Base-by-base conservation (phyloP, 306 rosid genomes). In the Erythrophleum fordii region DNA sequence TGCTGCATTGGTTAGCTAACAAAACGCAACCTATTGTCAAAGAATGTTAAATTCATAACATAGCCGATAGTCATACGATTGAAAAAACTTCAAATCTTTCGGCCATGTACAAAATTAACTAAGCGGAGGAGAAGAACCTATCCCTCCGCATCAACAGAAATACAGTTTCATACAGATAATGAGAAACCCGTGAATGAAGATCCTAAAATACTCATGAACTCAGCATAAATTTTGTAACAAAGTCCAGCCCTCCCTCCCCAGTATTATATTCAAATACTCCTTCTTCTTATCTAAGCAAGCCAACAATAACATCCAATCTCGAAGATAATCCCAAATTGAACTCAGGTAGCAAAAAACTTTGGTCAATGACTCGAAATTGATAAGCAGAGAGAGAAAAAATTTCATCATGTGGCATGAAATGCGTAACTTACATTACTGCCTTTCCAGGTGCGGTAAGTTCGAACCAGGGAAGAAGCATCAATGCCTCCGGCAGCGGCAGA, bases 391-490 rank as follows among this genome's bases (percentile, higher is more conserved):
- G 31, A 20, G 31, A 46, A 23, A 26, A 42, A 46, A 22, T n/a
- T 25, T 26, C 23, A 13, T 26, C 6, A 44, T 17, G 46, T 31
- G 56, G 52, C 35, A 42, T 5, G 53, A 58, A 28, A n/a, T 52
- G 69, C 9, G 55, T 12, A 49, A 69, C 87, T 76, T 55, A 91
- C 96, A 86, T 91, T 91, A 84, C 83, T 91, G 82, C 96, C 93
- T 76, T 89, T 84, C 96, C 96, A 91, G 79, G 77, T 75, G 67
- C 87, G 91, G 72, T 86, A 89, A 66, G 80, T 74, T 65, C 85
- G 82, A 65, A 85, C 79, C 41, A 83, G 48, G 10, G 69, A 70
- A 52, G 80, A 45, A 39, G 66, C 80, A 29, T 34, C 83, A 41
- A 49, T 42, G 5, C 31, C 72, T 25, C 72, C 87, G 75, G 73